Conservation (phyloP, 371 early-diverging fungal species). For the Mucor racemosus region DNA sequence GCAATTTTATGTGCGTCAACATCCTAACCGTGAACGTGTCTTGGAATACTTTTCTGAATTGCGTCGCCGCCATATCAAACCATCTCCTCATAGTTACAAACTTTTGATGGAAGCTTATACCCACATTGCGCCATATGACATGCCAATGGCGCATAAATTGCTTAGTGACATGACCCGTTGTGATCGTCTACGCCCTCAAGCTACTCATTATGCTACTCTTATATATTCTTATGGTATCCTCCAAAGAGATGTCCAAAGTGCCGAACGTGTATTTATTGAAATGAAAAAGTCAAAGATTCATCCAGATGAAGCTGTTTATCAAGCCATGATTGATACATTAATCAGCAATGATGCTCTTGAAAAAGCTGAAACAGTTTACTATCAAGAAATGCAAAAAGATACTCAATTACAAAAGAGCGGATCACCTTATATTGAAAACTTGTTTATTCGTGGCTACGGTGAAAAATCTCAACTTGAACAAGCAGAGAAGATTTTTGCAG, state of each 20-base stretch:
- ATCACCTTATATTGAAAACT: slow-evolving; percentile 67
- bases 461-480: slow-evolving; percentile 44
- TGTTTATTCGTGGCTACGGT: slow-evolving; percentile 71
- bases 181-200: slow-evolving; percentile 52
- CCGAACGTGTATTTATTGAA: slow-evolving; percentile 52
- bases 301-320: slow-evolving; percentile 62
- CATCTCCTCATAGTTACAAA: slow-evolving; percentile 66
- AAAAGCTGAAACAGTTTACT: slow-evolving; percentile 53
- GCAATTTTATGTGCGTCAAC: slow-evolving; percentile 68
- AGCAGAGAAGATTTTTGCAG: slow-evolving; percentile 56
- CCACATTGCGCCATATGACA: slow-evolving; percentile 65
- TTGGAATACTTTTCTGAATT: slow-evolving; percentile 59
- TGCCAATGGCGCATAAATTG: slow-evolving; percentile 61
- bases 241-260: slow-evolving; percentile 57
- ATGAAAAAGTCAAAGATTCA: slow-evolving; percentile 45
- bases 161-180: slow-evolving; percentile 53
- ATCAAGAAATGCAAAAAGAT: slow-evolving; percentile 25
- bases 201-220: slow-evolving; percentile 65
- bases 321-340: slow-evolving; percentile 62
- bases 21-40: slow-evolving; percentile 58
- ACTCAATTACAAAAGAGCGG: slow-evolving; percentile 33
- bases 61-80: slow-evolving; percentile 53
- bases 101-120: slow-evolving; percentile 66
- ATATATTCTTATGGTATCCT: slow-evolving; percentile 65
- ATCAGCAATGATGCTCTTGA: slow-evolving; percentile 51